These are phyloP conservation scores for Pichia sp. DNA, from an alignment of 1,139 yeast species.

Conservation along the genomic window DNA sequence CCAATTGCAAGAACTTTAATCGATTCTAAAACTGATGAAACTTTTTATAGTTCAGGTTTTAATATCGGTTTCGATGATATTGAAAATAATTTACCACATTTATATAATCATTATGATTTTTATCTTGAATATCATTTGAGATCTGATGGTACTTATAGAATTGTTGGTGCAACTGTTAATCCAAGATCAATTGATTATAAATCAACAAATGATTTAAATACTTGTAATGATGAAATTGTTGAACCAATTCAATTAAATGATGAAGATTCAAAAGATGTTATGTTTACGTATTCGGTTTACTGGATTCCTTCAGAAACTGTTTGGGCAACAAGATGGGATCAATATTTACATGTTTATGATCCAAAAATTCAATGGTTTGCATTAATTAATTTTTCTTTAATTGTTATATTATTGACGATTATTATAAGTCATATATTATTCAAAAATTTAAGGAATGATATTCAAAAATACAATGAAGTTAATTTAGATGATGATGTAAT, in stretches of 20 bases:
- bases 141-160: conserved; percentile 63
- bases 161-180: conserved; percentile 80
- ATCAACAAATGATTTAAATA: conserved; percentile 29
- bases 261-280: conserved; percentile 38
- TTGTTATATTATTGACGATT: conserved; percentile 70
- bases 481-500: conserved; percentile 76
- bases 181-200: conserved; percentile 58
- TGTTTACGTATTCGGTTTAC: conserved; percentile 56
- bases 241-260: conserved; percentile 39
- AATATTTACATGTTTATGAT: conserved; percentile 83
- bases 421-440: conserved; percentile 75
- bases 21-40: conserved; percentile 50
- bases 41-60: conserved; percentile 76
- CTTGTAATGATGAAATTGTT: conserved; percentile 31
- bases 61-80: conserved; percentile 63
- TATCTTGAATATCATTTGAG: conserved; percentile 76
- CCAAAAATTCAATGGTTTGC: conserved; percentile 97
- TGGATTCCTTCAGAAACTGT: conserved; percentile 66
- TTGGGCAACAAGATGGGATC: conserved; percentile 99
- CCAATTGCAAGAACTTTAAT: conserved; percentile 71
- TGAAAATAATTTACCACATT: conserved; percentile 39
- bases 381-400: conserved; percentile 72
- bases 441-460: conserved; percentile 79
- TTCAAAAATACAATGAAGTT: conserved; percentile 81
- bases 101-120: conserved; percentile 78